Base-by-base conservation (phyloP, 345 rosid species). In the rapeseed (Brassica napus) region DNA sequence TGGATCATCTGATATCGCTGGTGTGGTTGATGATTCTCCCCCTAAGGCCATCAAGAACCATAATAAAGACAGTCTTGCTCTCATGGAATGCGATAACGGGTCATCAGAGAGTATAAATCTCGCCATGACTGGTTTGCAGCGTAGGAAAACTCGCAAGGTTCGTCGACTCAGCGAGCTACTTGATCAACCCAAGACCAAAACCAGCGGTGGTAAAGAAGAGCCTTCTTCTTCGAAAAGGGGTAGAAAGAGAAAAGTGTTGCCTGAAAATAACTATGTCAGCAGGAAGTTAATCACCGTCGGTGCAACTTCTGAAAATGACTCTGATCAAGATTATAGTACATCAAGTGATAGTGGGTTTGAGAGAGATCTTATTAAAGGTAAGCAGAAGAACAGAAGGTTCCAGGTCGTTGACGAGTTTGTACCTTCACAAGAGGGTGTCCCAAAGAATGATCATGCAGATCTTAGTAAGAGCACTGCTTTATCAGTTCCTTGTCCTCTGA, bases 101-200 rank as follows among this genome's bases (percentile, higher is more conserved):
- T 88, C 94, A 71, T 85, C 92, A 49, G 94, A 89, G 81, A 90
- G 88, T 83, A 81, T 81, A 47, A 71, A 74, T 62, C 58, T 65
- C 73, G 88, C 87, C 12, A 87, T 86, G 85, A 88, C 68, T 81
- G 71, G 89, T 72, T 68, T 72, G 77, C 91, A 80, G 79, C 90
- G 89, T 14, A 89, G 86, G 65, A 91, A 85, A 89, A 44, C 85
- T 64, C 86, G 87, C 54, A 95, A 91, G 82, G 79, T 89, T 73
- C 91, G 94, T 72, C 83, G 86, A 75, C 83, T 95, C 37, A 88
- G 90, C n/a, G 99, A 95, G 34, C 84, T 95, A 83, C 69, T 92
- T 83, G 76, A 85, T 78, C 79, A 82, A 76, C 74, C 68, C 49
- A 87, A 77, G 42, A 83, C 65, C 70, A 82, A 80, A 65, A 74